Evolutionary conservation across 257 asterid species (phyloP), one percentile per base, ranked within the genome.

Genomic region (Plantago major): DNA sequence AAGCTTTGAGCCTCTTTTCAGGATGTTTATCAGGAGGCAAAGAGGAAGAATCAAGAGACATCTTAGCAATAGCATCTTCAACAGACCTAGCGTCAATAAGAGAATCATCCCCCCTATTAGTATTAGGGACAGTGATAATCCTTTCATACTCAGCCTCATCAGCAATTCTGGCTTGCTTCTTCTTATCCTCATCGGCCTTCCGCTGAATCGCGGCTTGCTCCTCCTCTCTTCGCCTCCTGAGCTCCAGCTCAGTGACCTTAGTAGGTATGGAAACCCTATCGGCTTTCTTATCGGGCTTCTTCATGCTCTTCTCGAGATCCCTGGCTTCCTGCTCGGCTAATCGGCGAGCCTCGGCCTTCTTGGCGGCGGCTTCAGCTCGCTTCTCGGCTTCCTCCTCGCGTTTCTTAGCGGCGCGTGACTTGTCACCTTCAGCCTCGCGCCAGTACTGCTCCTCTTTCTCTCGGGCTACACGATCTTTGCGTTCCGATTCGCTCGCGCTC

Each of bases 401-500:
- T 72, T 89, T 92, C 81, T 92, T 89, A 16, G 97, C 81, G 14
- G 99, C 97, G 38, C 85, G 84, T 9, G 97, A 83, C 73, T 84
- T 89, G 63, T 76, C 77, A 22, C 94, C 99, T 75, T 92, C 97
- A 51, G 99, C 99, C 66, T 86, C 95, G 42, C 88, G 94, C 99
- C 99, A 93, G 84, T 83, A 93, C 71, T 76, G 80, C 0, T 93
- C 99, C 69, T 93, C 99, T 53, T 92, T 92, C 10, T 87, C 88
- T 30, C 75, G 79, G 46, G 85, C 26, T 45, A 83, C 99, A 38
- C 89, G 93, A 9, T 83, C 90, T 63, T 89, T 89, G n/a, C n/a
- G n/a, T n/a, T n/a, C n/a, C n/a, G n/a, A n/a, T n/a, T n/a, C n/a
- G n/a, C n/a, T n/a, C n/a, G n/a, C n/a, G n/a, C n/a, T n/a, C n/a